Base-by-base conservation (phyloP, 176 grass and related monocot genomes). In the Musa beccarii region DNA sequence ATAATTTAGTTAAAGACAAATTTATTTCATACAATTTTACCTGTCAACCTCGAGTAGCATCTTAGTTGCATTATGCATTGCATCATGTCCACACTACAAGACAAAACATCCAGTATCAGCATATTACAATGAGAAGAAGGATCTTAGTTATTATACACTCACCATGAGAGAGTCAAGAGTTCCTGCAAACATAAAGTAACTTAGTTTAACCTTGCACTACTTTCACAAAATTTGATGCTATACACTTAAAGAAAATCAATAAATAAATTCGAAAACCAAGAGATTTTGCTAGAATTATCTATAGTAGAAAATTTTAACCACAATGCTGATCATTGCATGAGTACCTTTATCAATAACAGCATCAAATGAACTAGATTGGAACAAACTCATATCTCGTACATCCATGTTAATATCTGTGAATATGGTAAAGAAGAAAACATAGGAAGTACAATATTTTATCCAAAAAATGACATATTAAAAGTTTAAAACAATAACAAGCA, bases 161-260 rank as follows among this genome's bases (percentile, higher is more conserved):
- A 98, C 90, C 90, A 98, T 93, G 66, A 98, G 82, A 53, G 94
- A 98, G 83, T 98, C 94, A 66, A 98, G 86, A 14, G 90, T 98
- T 91, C 94, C 90, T 98, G 90, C 88, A 87, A 79, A 76, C 53
- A 85, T 78, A 1, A 49, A 74, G 25, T 11, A 10, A 59, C 72
- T 63, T 20, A 79, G 12, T 81, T 81, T 65, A 80, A 77, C 29
- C 15, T 79, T n/a, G 59, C 73, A 56, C 34, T 11, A 19, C 25
- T 23, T 75, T 65, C 3, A 59, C 56, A 11, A 43, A 63, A 65
- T 19, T 66, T n/a, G 3, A 19, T 23, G 14, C 12, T 53, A 51
- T 11, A 54, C n/a, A 64, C 49, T 51, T 11, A 17, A 15, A 66
- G 63, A 15, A 69, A 22, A 17, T 34, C 9, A 71, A 61, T 50